A percentile compares a stretch with the other conserved stretches of the same genome.
These are phyloP conservation scores for Xylaria sp. DNA, from an alignment of 2,329 filamentous ascomycete genomes.

Conservation along the genomic window DNA sequence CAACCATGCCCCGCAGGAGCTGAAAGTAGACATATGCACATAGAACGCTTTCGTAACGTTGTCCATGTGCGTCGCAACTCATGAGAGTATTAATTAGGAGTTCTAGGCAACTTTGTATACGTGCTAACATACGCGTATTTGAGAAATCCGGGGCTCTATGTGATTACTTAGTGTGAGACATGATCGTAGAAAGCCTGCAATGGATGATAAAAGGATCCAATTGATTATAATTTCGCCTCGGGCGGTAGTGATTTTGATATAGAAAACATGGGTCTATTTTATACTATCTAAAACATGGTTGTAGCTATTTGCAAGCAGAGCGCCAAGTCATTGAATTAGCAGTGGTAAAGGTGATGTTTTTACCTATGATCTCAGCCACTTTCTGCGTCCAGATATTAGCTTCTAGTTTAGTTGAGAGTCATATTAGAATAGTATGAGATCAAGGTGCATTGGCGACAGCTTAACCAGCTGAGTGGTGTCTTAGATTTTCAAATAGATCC, in stretches of 20 bases:
- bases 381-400: no score
- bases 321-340: background rate
- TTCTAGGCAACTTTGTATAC: background rate
- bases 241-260: background rate
- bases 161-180: background rate
- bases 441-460: background rate
- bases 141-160: no score
- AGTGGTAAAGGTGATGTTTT: no score
- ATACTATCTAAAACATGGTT: background rate
- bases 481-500: background rate
- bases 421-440: no score
- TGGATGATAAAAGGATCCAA: no score
- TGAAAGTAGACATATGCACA: constrained; percentile 9
- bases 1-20: constrained; percentile 15
- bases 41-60: constrained; percentile 9
- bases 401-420: background rate
- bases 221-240: background rate
- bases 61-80: background rate
- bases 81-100: background rate
- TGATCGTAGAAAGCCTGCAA: no score
- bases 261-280: background rate
- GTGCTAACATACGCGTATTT: background rate
- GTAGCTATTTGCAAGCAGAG: background rate
- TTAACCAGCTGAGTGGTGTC: background rate
- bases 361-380: no score